Conservation (phyloP, 2,329 filamentous ascomycete genomes). For the Colletotrichum endophyticum region DNA sequence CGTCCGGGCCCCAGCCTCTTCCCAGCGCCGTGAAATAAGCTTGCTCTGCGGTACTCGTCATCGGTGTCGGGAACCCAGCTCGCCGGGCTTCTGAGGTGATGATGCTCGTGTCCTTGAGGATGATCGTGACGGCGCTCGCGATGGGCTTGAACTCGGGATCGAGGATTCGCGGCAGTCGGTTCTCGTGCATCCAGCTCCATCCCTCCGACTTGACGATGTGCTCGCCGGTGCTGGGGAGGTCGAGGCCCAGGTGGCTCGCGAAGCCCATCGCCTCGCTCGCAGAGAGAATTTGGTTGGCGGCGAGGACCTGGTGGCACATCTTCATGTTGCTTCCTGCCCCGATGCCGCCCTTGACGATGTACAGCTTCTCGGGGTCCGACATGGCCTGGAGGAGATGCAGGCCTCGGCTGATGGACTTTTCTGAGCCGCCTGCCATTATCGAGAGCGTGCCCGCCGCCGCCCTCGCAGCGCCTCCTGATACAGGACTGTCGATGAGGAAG, state of each 20-base stretch:
- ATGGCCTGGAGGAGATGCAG: conserved; percentile 66
- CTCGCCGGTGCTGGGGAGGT: conserved; percentile 45
- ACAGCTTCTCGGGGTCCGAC: conserved; percentile 66
- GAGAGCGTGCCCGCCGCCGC: conserved; percentile 69
- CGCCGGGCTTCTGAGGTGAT: conserved; percentile 69
- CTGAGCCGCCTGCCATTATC: conserved; percentile 73
- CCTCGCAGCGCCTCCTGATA: conserved; percentile 29
- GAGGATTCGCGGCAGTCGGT: conserved; percentile 61
- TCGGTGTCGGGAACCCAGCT: conserved; percentile 61
- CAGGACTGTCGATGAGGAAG: conserved; percentile 27
- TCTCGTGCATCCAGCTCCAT: conserved; percentile 68
- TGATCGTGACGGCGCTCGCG: conserved; percentile 64
- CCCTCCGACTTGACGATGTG: conserved; percentile 51
- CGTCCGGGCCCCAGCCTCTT: conserved; percentile 31
- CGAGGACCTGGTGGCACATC: conserved; percentile 68
- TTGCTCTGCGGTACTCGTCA: conserved; percentile 69
- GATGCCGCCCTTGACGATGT: conserved; percentile 63
- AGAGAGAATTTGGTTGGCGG: conserved; percentile 66
- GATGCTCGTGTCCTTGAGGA: conserved; percentile 59
- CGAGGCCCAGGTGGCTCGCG: conserved; percentile 59
- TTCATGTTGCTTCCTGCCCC: conserved; percentile 68
- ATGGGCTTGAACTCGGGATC: conserved; percentile 56
- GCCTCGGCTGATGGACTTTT: conserved; percentile 61
- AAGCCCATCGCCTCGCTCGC: conserved; percentile 63
- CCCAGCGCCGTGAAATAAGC: conserved; percentile 65